These are phyloP conservation scores for Phyllosticta citribraziliensis DNA, from an alignment of 2,329 filamentous ascomycete species.

Conservation along the genomic window DNA sequence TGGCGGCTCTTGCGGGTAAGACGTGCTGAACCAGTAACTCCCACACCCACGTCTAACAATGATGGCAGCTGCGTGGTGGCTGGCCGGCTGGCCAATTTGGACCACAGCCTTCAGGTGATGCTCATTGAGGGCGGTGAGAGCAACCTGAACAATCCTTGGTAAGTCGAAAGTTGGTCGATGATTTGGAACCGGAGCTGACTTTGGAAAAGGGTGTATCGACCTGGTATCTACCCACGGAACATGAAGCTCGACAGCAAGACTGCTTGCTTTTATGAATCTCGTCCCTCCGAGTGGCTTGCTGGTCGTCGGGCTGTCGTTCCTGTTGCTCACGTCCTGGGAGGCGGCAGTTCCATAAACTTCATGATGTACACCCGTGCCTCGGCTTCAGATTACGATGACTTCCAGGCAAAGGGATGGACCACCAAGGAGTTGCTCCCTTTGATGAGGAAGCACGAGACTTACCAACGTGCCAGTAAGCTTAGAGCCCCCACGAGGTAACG, in stretches of 20 bases:
- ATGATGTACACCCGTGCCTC: constrained; percentile 70
- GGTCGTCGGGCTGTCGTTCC: constrained; percentile 66
- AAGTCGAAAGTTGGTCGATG: not conserved
- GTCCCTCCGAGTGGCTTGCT: constrained; percentile 61
- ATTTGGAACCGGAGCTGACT: not conserved
- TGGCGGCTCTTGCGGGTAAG: constrained; percentile 58
- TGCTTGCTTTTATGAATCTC: constrained; percentile 71
- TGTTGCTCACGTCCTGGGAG: constrained; percentile 61
- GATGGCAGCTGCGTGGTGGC: constrained; percentile 37
- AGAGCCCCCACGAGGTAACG: not conserved
- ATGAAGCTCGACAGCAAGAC: constrained; percentile 76
- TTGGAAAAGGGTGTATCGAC: constrained; percentile 54
- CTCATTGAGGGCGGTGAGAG: constrained; percentile 63
- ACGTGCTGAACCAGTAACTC: not conserved
- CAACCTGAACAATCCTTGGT: constrained; percentile 67
- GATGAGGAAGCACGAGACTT: constrained; percentile 75
- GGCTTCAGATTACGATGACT: constrained; percentile 67
- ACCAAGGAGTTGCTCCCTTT: constrained; percentile 65
- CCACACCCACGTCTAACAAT: not conserved
- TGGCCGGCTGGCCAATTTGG: constrained; percentile 59
- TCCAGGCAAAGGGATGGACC: constrained; percentile 69
- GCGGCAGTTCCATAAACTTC: constrained; percentile 68
- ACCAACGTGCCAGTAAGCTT: constrained; percentile 49
- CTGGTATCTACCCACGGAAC: constrained; percentile 67
- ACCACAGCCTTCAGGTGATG: constrained; percentile 62